Base-by-base conservation (phyloP, 2,329 filamentous ascomycete genomes). In the Nemania sp. region DNA sequence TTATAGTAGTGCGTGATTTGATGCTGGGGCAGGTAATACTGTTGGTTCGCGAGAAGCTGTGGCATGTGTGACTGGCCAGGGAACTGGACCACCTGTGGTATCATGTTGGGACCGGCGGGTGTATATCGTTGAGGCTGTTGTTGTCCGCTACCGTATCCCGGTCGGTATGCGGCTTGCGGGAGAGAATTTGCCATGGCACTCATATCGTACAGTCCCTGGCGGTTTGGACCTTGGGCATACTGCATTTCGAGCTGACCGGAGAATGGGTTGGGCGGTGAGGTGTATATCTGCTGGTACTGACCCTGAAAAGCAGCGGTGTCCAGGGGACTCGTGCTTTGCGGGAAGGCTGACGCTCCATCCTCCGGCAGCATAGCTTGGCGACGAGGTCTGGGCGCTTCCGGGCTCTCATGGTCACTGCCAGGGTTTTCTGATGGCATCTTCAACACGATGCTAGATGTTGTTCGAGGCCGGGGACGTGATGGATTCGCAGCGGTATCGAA, bases 11-110 rank as follows among this genome's bases (percentile, higher is more conserved):
- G 78, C n/a, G 74, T 68, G 63, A 79, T 75, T 34, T 78, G 67
- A 45, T 79, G 76, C 51, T 80, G 80, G 9, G 77, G 74, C 54
- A 80, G 63, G 62, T 84, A 85, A 64, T 81, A 85, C 21, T 76
- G 76, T 49, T 81, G 80, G 17, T 80, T 72, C 20, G 73, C 61
- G 60, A 80, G n/a, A n/a, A n/a, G 70, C 15, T 74, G 69, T n/a
- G 68, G 64, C 66, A 82, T 75, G 21, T 71, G 63, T 9, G 69
- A 66, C 58, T 78, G 78, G 1, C 72, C 72, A 12, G 73, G 70
- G 58, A 76, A 83, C 42, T 78, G 79, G 17, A 74, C 63, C 67
- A 80, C 75, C 40, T 73, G 76, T n/a, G 72, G 75, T 56, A 79
- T 73, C 67, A 78, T 73, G 11, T 72, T 70, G n/a, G 76, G 71